Evolutionary conservation across 148 eudicot species (phyloP).

Genomic region (Beta vulgaris): DNA sequence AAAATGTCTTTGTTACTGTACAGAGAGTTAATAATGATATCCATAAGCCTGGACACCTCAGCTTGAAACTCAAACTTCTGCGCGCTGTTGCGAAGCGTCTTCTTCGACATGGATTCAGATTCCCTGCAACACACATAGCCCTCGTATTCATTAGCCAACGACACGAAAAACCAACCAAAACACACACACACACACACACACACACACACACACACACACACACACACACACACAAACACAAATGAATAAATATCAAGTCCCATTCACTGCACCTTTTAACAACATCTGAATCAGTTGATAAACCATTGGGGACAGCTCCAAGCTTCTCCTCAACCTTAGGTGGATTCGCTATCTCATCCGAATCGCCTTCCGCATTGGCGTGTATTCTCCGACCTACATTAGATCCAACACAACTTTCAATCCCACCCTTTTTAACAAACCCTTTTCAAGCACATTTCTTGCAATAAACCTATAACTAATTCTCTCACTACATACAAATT

Average conservation of each 20-base stretch:
- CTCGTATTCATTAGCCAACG: not conserved
- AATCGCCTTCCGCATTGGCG: constrained; percentile 73
- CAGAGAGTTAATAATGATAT: constrained; percentile 89
- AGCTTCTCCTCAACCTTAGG: constrained; percentile 91
- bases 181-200: too few species aligned
- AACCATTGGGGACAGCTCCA: constrained; percentile 85
- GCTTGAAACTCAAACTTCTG: constrained; percentile 99
- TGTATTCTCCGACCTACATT: constrained; percentile 67
- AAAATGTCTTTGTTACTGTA: constrained; percentile 98
- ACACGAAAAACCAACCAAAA: not conserved
- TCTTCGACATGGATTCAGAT: constrained; percentile 88
- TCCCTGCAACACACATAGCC: constrained; percentile 48
- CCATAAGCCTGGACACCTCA: constrained; percentile 99
- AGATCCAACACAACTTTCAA: constrained; percentile 10
- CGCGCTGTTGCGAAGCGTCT: constrained; percentile 71
- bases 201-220: not conserved
- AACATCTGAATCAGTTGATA: constrained; percentile 93
- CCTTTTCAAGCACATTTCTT: not conserved
- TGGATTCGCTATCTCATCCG: constrained; percentile 65
- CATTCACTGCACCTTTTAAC: constrained; percentile 52
- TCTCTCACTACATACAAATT: not conserved
- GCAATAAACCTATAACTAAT: not conserved
- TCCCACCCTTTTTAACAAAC: too few species aligned
- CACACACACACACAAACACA: not conserved
- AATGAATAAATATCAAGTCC: not conserved